phyloP scores from a whole-genome alignment of 345 rosid species.

The Ceriops decandra region DNA sequence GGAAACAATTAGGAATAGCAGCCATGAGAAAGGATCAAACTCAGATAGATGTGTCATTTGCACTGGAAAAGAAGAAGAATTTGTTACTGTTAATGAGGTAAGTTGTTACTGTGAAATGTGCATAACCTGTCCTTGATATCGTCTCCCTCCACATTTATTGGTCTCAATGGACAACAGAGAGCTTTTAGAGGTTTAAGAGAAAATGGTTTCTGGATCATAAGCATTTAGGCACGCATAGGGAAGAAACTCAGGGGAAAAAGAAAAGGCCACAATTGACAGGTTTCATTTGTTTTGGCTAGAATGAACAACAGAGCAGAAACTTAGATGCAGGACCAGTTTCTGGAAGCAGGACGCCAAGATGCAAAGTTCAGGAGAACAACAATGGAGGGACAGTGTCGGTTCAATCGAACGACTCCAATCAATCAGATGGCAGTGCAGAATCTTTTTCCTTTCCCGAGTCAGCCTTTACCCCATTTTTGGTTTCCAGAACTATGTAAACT shows the following conservation, averaged over 20 bases:
- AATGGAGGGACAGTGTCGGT: slow-evolving; percentile 19
- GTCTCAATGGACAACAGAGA: slow-evolving; percentile 27
- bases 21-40: background rate
- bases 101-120: background rate
- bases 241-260: too few species aligned
- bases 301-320: slow-evolving; percentile 20
- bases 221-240: too few species aligned
- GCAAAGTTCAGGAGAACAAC: background rate
- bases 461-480: background rate
- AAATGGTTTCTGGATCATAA: too few species aligned
- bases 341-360: background rate
- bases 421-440: background rate
- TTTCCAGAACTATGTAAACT: slow-evolving; percentile 29
- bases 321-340: slow-evolving; percentile 15
- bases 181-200: too few species aligned
- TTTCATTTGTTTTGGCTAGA: slow-evolving; percentile 13
- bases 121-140: too few species aligned
- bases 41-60: background rate
- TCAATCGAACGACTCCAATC: background rate
- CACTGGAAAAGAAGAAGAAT: too few species aligned
- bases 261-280: too few species aligned
- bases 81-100: background rate
- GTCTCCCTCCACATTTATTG: too few species aligned
- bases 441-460: slow-evolving; percentile 9
- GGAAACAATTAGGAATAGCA: background rate